phyloP scores from a whole-genome alignment of 2,329 filamentous ascomycete species.

The Claviceps sp. region DNA sequence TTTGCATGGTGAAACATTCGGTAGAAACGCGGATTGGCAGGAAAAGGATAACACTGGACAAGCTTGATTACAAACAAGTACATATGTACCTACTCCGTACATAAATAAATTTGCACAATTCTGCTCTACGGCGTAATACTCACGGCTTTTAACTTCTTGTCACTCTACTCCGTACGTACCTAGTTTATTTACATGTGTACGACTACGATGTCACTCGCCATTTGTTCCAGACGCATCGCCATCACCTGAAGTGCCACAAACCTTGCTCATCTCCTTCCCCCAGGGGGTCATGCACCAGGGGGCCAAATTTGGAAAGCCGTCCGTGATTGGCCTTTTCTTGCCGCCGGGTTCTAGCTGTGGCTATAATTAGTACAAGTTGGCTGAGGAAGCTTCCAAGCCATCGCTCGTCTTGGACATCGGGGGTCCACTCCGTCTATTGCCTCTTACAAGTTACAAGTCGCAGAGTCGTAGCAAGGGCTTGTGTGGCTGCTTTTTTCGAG shows the following conservation, averaged over 20 bases:
- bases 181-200: too few relatives aligned
- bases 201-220: too few relatives aligned
- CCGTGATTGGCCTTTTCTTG: constrained; percentile 18
- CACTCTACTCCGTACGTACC: too few relatives aligned
- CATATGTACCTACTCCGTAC: too few relatives aligned
- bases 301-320: constrained; percentile 13
- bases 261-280: background rate
- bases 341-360: constrained; percentile 16
- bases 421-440: too few relatives aligned
- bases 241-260: too few relatives aligned
- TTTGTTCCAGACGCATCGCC: too few relatives aligned
- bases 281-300: background rate
- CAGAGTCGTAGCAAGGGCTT: background rate
- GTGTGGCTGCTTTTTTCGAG: background rate
- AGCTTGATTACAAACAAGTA: too few relatives aligned
- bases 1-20: background rate
- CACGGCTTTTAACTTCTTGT: too few relatives aligned
- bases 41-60: background rate
- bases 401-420: background rate
- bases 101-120: too few relatives aligned
- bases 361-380: constrained; percentile 21
- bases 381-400: background rate
- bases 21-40: background rate
- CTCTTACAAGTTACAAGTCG: background rate
- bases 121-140: too few relatives aligned